Evolutionary conservation across 2,329 filamentous ascomycete species (phyloP).

Genomic region (Neurospora crassa): DNA sequence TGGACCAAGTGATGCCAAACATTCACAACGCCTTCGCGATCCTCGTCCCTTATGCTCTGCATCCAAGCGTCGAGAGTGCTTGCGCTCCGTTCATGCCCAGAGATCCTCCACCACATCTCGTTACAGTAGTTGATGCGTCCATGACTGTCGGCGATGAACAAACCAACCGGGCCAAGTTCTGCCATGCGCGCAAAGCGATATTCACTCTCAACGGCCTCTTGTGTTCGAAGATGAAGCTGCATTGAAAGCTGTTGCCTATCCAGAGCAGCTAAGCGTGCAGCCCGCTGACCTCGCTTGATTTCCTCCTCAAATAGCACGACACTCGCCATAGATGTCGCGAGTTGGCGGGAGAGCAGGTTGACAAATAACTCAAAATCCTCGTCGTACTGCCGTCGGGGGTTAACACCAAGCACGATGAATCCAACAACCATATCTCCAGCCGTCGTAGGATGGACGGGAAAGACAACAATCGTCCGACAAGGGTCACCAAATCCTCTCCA

Average conservation of each 20-base stretch:
- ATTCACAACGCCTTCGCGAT: conserved; percentile 46
- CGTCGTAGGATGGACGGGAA: conserved; percentile 68
- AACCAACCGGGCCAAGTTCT: conserved; percentile 72
- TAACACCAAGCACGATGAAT: conserved; percentile 70
- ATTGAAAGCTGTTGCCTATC: conserved; percentile 70
- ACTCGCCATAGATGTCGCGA: conserved; percentile 74
- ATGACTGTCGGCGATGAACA: conserved; percentile 69
- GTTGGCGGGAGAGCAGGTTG: conserved; percentile 62
- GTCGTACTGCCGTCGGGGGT: conserved; percentile 69
- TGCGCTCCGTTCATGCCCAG: conserved; percentile 51
- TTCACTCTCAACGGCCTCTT: conserved; percentile 58
- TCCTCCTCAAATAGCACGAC: conserved; percentile 78
- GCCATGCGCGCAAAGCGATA: conserved; percentile 77
- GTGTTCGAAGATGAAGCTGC: conserved; percentile 57
- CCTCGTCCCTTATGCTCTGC: conserved; percentile 59
- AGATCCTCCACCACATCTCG: conserved; percentile 68
- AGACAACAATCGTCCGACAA: conserved; percentile 62
- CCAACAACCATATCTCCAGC: conserved; percentile 63
- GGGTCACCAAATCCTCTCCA: conserved; percentile 64
- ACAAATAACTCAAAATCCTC: conserved; percentile 73
- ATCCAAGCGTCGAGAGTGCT: conserved; percentile 59
- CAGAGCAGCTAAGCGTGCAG: conserved; percentile 63
- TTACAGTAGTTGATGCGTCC: conserved; percentile 73
- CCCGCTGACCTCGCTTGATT: conserved; percentile 63
- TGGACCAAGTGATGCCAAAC: conserved; percentile 55